A percentile compares a stretch with the other conserved stretches of the same genome.
Conservation (phyloP, 257 asterid genomes). For the Plectranthus barbatus region DNA sequence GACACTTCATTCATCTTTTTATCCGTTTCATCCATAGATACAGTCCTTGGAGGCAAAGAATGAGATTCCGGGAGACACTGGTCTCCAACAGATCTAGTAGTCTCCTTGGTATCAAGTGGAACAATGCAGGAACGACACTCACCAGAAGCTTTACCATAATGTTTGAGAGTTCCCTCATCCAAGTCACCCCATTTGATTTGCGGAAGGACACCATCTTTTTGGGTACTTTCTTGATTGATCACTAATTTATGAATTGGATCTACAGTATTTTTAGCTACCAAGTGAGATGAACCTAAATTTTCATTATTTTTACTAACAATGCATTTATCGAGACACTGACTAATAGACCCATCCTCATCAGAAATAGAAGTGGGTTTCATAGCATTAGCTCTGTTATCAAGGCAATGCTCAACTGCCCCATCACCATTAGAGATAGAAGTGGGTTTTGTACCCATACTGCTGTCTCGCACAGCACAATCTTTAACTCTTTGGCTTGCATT, state of each 20-base stretch:
- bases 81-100: slow-evolving; percentile 15
- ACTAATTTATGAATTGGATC: slow-evolving; percentile 28
- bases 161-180: slow-evolving; percentile 69
- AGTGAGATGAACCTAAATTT: slow-evolving; percentile 20
- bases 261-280: slow-evolving; percentile 12
- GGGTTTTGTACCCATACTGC: slow-evolving; percentile 20
- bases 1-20: slow-evolving; percentile 37
- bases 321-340: slow-evolving; percentile 37
- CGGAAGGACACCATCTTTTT: slow-evolving; percentile 35
- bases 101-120: slow-evolving; percentile 24
- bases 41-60: slow-evolving; percentile 15
- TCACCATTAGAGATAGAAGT: slow-evolving; percentile 27
- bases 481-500: slow-evolving; percentile 26
- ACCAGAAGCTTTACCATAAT: slow-evolving; percentile 38
- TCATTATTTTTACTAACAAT: slow-evolving; percentile 41
- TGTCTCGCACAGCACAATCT: slow-evolving; percentile 19
- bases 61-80: slow-evolving; percentile 22
- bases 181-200: slow-evolving; percentile 93
- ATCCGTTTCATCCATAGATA: slow-evolving; percentile 21
- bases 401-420: slow-evolving; percentile 24
- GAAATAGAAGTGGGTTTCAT: slow-evolving; percentile 17
- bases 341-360: slow-evolving; percentile 28
- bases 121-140: slow-evolving; percentile 15
- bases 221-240: slow-evolving; percentile 25
- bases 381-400: slow-evolving; percentile 33